These are phyloP conservation scores for Termitomyces sp. DNA, from an alignment of 768 basidiomycete genomes.

Conservation along the genomic window DNA sequence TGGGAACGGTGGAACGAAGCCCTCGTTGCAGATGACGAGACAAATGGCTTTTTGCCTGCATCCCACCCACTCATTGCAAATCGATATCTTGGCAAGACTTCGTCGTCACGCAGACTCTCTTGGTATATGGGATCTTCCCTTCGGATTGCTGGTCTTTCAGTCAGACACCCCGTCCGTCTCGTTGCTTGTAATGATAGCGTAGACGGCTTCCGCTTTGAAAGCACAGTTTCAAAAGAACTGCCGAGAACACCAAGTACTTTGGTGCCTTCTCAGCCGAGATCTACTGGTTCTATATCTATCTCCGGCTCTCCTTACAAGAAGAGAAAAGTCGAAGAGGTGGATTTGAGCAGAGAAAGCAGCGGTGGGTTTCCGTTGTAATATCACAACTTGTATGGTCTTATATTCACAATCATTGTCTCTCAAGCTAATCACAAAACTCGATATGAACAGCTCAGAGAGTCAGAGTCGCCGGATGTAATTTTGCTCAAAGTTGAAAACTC, in stretches of 20 bases:
- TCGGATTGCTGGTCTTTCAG: not conserved
- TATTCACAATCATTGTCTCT: too few species aligned
- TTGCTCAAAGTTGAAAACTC: not conserved
- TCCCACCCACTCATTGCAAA: constrained; percentile 5
- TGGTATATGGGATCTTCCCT: constrained; percentile 1
- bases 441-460: not conserved
- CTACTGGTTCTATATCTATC: not conserved
- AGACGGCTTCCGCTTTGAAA: constrained; percentile 1
- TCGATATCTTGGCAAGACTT: constrained; percentile 2
- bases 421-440: not conserved
- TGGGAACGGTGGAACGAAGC: not conserved
- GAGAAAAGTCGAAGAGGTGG: not conserved
- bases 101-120: not conserved
- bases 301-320: not conserved
- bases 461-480: not conserved
- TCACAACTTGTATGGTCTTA: not conserved
- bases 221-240: not conserved
- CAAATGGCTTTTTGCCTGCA: not conserved
- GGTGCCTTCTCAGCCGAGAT: not conserved
- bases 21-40: not conserved
- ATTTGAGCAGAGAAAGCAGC: not conserved
- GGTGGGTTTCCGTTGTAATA: not conserved
- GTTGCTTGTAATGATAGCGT: not conserved
- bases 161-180: not conserved
- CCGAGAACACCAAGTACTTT: not conserved